A percentile compares a stretch with the other conserved stretches of the same genome.
These are phyloP conservation scores for Ophiostoma ips DNA, from an alignment of 2,329 filamentous ascomycete species.

Conservation along the genomic window DNA sequence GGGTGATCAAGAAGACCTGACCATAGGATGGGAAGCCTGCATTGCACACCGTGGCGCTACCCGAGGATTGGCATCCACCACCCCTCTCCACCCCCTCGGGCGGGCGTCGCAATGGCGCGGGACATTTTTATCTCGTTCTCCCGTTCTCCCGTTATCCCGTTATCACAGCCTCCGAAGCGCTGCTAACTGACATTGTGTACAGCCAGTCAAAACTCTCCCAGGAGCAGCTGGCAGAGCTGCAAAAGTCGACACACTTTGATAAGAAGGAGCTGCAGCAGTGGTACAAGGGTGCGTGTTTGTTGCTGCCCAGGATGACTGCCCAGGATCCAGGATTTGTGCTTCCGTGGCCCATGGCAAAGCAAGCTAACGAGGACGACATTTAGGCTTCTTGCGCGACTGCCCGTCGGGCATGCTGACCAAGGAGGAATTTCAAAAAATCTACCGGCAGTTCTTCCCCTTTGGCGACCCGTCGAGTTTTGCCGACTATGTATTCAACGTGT, in stretches of 20 bases:
- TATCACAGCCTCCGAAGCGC: too few relatives aligned
- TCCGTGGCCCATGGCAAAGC: background rate
- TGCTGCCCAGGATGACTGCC: too few relatives aligned
- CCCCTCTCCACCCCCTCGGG: too few relatives aligned
- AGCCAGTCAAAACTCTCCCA: conserved; percentile 98
- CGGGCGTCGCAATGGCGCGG: too few relatives aligned
- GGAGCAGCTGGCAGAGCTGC: conserved; percentile 87
- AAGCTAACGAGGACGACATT: background rate
- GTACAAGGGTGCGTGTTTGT: conserved; percentile 71
- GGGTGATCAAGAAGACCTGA: conserved; percentile 17
- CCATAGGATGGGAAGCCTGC: conserved; percentile 17
- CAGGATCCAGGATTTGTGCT: too few relatives aligned
- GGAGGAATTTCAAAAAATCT: conserved; percentile 98
- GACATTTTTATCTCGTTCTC: too few relatives aligned
- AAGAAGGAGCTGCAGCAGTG: conserved; percentile 99
- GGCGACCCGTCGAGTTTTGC: conserved; percentile 95
- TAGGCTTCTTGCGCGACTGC: conserved; percentile 96
- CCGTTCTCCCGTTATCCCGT: too few relatives aligned
- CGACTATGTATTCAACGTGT: conserved; percentile 98
- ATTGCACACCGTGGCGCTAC: conserved; percentile 17
- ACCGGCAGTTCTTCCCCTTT: conserved; percentile 98
- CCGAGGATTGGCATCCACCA: too few relatives aligned
- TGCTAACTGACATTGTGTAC: too few relatives aligned
- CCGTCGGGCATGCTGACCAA: conserved; percentile 94
- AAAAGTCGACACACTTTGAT: conserved; percentile 96